A percentile compares a stretch with the other conserved stretches of the same genome.
phyloP scores from a whole-genome alignment of 441 rosid genomes.

The Populus tomentosa region DNA sequence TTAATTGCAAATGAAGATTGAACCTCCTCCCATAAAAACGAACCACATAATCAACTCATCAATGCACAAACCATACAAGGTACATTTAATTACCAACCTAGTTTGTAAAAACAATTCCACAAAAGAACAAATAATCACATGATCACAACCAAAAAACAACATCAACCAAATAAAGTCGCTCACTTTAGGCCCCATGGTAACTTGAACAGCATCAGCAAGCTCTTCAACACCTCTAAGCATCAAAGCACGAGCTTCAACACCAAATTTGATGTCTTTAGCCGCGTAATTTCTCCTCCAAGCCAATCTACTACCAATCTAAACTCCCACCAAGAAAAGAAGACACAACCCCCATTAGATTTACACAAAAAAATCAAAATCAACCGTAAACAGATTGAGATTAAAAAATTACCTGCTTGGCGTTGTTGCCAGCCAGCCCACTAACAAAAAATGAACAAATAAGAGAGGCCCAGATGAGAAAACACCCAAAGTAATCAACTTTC shows the following conservation, averaged over 20 bases:
- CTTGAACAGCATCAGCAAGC: constrained; percentile 72
- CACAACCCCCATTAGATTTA: not conserved
- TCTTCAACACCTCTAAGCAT: constrained; percentile 87
- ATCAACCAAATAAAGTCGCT: not conserved
- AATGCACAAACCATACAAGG: not conserved
- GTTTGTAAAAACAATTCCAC: not conserved
- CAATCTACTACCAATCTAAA: constrained; percentile 54
- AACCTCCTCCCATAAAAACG: not conserved
- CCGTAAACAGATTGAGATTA: not conserved
- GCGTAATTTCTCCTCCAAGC: constrained; percentile 58
- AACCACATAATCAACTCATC: not conserved
- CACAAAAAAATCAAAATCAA: not conserved
- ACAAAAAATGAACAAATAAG: not conserved
- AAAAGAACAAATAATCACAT: not conserved
- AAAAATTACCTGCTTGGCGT: constrained; percentile 38
- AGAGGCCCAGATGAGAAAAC: not conserved
- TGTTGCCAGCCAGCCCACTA: constrained; percentile 42
- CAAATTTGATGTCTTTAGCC: constrained; percentile 68
- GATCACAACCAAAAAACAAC: not conserved
- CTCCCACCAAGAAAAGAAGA: not conserved
- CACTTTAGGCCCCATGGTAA: constrained; percentile 88
- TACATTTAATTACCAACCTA: too few species aligned
- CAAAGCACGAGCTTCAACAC: constrained; percentile 71
- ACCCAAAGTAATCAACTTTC: not conserved
- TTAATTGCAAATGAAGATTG: not conserved